Base-by-base conservation (phyloP, 2,329 filamentous ascomycete species). In the Chaetomium sp. region DNA sequence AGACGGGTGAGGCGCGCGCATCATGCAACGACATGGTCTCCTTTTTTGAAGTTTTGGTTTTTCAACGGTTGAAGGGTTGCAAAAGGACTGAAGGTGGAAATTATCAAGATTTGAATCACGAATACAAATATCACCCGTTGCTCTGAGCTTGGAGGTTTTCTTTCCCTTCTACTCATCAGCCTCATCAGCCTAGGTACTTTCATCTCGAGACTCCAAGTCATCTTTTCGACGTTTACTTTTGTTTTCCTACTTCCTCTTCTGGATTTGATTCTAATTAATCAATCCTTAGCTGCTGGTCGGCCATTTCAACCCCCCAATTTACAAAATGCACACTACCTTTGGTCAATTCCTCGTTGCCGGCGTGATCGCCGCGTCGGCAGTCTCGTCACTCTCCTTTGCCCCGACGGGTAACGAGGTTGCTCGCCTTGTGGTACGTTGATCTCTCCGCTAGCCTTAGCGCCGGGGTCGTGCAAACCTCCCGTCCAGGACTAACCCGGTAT, bases 291-390 rank as follows among this genome's bases (percentile, higher is more conserved):
- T 57, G 60, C 60, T 25, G 60, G 60, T 12, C 42, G 21, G 60
- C 53, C 21, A 12, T 42, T 62, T 49, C 25, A 10, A 53, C 29
- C n/a, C n/a, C 23, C 19, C 7, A 4, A n/a, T 51, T 4, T 21
- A 54, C 54, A 62, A 62, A 12, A 62, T 62, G 60, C 60, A 62
- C 42, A 16, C 53, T 8, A 51, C 60, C 10, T 62, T 62, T 21
- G 60, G 60, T 16, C 60, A 62, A 5, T 62, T 57, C 31, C 60
- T 62, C 19, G 54, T 62, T 23, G 60, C 45, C 6, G n/a, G 53
- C 53, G 60, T 57, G 29, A 57, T 62, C 19, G 60, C 60, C 54
- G 54, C 60, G 45, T 57, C 53, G 60, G 60, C 60, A 21, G 60
- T 62, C 29, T 57, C 53, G 53, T n/a, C 53, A 16, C 35, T 62